Percentiles rank a stretch among this genome's conserved stretches.
Evolutionary conservation across 2,329 filamentous ascomycete genomes (phyloP).

Genomic region (Aspergillus sp.): DNA sequence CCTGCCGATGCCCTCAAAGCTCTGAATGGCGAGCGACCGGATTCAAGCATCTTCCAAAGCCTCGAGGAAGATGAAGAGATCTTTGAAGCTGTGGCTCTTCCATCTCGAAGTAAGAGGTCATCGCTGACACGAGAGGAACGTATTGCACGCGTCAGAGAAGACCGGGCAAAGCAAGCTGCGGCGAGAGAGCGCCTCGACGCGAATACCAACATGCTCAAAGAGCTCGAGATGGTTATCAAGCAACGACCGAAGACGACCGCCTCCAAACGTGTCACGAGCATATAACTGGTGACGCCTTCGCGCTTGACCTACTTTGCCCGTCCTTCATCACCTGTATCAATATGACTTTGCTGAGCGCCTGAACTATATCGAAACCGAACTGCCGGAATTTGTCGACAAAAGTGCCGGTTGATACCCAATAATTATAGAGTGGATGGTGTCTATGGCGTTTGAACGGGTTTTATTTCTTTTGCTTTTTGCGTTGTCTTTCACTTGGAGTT

Average conservation of each 20-base stretch:
- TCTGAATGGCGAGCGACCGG: conserved; percentile 66
- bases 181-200: conserved; percentile 74
- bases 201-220: conserved; percentile 84
- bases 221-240: conserved; percentile 86
- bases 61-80: conserved; percentile 66
- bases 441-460: conserved; percentile 22
- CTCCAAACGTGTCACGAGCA: conserved; percentile 44
- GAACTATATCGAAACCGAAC: conserved; percentile 11
- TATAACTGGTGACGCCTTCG: conserved; percentile 22
- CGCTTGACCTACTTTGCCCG: neutral
- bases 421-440: conserved; percentile 35
- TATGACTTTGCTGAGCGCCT: conserved; percentile 4
- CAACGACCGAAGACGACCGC: conserved; percentile 42
- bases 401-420: conserved; percentile 33
- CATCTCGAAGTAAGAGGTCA: conserved; percentile 64
- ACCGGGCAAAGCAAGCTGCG: conserved; percentile 71
- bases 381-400: conserved; percentile 15
- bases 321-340: conserved; percentile 3
- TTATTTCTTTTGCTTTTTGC: conserved; percentile 8
- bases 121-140: conserved; percentile 80
- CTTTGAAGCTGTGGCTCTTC: conserved; percentile 85
- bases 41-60: conserved; percentile 26
- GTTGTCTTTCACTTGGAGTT: neutral
- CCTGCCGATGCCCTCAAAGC: conserved; percentile 72
- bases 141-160: conserved; percentile 82